These are phyloP conservation scores for Balansia obtecta DNA, from an alignment of 2,329 filamentous ascomycete genomes.

Conservation along the genomic window DNA sequence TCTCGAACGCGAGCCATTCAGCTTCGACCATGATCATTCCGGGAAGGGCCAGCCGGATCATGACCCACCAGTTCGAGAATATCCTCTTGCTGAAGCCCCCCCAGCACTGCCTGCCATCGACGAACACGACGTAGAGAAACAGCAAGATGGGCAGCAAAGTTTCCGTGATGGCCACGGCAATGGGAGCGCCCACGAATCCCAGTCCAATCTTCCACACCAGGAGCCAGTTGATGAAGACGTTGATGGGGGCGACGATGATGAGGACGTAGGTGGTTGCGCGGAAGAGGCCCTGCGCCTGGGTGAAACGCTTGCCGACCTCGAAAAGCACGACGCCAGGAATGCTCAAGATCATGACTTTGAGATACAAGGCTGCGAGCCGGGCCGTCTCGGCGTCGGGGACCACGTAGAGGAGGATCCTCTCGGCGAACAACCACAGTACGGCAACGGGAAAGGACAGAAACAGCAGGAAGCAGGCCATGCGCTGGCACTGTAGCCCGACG, in stretches of 20 bases:
- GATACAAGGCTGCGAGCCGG: constrained; percentile 56
- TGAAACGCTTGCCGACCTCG: constrained; percentile 67
- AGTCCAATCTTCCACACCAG: constrained; percentile 59
- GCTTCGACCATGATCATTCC: constrained; percentile 91
- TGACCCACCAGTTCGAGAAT: constrained; percentile 62
- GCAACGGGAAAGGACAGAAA: constrained; percentile 59
- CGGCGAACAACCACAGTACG: constrained; percentile 57
- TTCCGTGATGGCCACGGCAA: constrained; percentile 68
- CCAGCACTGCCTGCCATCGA: constrained; percentile 71
- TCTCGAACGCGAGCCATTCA: constrained; percentile 87
- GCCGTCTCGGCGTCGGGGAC: constrained; percentile 46
- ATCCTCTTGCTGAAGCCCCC: constrained; percentile 62
- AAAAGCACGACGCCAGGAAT: constrained; percentile 68
- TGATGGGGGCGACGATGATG: constrained; percentile 62
- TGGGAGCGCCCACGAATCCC: constrained; percentile 71
- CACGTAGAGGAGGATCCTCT: constrained; percentile 43
- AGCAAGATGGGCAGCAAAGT: constrained; percentile 66
- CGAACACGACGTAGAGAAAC: constrained; percentile 63
- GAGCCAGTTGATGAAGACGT: constrained; percentile 65
- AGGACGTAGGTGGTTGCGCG: constrained; percentile 67
- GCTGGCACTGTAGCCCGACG: constrained; percentile 70
- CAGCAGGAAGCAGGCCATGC: constrained; percentile 70
- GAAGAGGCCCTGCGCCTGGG: constrained; percentile 75
- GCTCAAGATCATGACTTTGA: constrained; percentile 59
- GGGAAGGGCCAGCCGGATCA: constrained; percentile 78